phyloP scores from a whole-genome alignment of 1,139 yeast genomes.

The Sugiyamaella neomexicana region DNA sequence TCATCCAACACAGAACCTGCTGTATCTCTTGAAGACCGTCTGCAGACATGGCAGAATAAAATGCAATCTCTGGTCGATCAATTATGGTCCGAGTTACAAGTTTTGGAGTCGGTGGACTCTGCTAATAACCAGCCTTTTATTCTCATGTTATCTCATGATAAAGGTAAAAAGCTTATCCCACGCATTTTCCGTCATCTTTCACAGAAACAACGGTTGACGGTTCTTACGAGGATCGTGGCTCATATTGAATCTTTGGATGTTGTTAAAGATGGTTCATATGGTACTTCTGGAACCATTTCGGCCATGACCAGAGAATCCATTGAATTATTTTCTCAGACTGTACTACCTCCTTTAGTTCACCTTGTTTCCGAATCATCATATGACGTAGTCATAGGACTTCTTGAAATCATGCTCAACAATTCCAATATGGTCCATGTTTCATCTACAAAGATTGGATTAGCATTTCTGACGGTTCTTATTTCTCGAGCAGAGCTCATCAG shows the following conservation, averaged over 20 bases:
- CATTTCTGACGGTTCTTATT: conserved; percentile 80
- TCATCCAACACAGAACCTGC: conserved; percentile 37
- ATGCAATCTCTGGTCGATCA: conserved; percentile 37
- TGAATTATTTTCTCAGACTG: conserved; percentile 78
- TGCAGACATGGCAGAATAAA: conserved; percentile 36
- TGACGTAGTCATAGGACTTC: conserved; percentile 77
- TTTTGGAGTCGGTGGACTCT: conserved; percentile 53
- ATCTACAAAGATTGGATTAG: conserved; percentile 82
- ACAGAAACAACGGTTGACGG: conserved; percentile 74
- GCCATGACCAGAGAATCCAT: conserved; percentile 60
- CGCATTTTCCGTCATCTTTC: conserved; percentile 82
- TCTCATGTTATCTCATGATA: conserved; percentile 79
- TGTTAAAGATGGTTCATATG: conserved; percentile 74
- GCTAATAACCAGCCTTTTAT: conserved; percentile 69
- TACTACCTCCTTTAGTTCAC: conserved; percentile 81
- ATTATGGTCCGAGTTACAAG: conserved; percentile 79
- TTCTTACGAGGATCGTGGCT: conserved; percentile 77
- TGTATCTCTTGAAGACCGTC: conserved; percentile 15
- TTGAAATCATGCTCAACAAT: conserved; percentile 64
- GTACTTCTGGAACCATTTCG: conserved; percentile 53
- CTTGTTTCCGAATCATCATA: conserved; percentile 82
- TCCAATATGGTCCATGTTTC: conserved; percentile 64
- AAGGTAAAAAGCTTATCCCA: conserved; percentile 86
- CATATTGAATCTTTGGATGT: conserved; percentile 81
- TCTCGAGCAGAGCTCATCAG: conserved; percentile 91